Evolutionary conservation across 495 filamentous ascomycete species (phyloP).

Genomic region (Xanthoparmelia taractica): DNA sequence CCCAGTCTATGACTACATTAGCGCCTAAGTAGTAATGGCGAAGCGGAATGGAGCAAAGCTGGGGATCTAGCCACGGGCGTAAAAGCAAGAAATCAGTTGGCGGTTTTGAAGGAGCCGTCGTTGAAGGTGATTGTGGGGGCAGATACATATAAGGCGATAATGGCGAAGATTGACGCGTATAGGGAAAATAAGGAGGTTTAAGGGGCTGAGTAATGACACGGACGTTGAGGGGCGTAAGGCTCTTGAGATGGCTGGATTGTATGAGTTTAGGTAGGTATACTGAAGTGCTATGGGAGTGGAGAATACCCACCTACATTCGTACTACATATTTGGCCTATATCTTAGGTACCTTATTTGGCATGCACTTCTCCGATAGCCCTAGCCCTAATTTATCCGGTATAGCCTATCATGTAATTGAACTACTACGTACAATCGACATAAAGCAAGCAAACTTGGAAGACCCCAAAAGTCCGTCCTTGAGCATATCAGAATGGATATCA

Average conservation of each 20-base stretch:
- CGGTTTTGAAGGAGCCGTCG: neutral
- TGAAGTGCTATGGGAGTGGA: no score
- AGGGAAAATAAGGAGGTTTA: neutral
- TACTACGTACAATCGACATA: neutral
- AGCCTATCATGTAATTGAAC: no score
- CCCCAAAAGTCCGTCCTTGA: neutral
- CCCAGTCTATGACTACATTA: neutral
- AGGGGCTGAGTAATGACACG: neutral
- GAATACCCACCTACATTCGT: no score
- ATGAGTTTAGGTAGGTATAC: neutral
- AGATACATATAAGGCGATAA: neutral
- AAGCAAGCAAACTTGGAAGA: neutral
- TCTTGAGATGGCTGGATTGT: neutral
- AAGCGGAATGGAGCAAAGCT: neutral
- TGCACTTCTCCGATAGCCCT: no score
- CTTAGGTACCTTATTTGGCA: no score
- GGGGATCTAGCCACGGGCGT: no score
- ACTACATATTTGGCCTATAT: no score
- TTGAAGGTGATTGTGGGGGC: neutral
- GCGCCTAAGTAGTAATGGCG: neutral
- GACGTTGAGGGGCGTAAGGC: neutral
- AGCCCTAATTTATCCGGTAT: no score
- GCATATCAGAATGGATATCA: slow-evolving; percentile 69
- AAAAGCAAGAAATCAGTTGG: no score
- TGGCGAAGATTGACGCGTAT: neutral